phyloP scores from a whole-genome alignment of 768 basidiomycete species.

The Lactarius psammicola region DNA sequence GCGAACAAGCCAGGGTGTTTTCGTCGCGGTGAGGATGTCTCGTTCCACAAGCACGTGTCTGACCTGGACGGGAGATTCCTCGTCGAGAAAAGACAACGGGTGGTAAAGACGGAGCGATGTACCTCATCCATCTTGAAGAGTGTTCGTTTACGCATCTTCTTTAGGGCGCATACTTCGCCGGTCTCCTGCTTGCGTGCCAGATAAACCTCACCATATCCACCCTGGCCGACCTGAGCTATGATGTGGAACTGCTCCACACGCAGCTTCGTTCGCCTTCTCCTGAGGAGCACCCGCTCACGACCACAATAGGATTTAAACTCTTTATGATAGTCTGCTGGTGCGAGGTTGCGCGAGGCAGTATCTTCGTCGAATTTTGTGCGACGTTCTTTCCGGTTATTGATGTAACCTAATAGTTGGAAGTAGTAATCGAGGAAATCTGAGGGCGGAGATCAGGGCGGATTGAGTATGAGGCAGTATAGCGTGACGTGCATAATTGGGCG shows the following conservation, averaged over 20 bases:
- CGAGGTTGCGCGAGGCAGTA: conserved; percentile 64
- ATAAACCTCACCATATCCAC: conserved; percentile 97
- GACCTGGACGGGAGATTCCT: conserved; percentile 50
- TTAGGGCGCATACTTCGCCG: conserved; percentile 93
- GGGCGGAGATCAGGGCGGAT: conserved; percentile 20
- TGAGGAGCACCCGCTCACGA: conserved; percentile 88
- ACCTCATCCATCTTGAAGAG: conserved; percentile 99
- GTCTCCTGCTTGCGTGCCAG: conserved; percentile 94
- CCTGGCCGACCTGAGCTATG: conserved; percentile 98
- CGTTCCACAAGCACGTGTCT: conserved; percentile 98
- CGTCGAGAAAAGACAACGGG: conserved; percentile 3
- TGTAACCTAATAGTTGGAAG: conserved; percentile 90
- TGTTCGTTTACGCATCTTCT: conserved; percentile 95
- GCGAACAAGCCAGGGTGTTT: conserved; percentile 95
- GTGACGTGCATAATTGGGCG: conserved; percentile 84
- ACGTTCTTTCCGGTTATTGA: conserved; percentile 82
- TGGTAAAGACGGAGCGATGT: conserved; percentile 17
- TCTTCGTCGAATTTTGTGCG: conserved; percentile 80
- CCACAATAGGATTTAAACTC: conserved; percentile 95
- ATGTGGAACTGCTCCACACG: conserved; percentile 96
- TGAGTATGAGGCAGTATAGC: conserved; percentile 12
- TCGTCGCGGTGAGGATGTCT: conserved; percentile 95
- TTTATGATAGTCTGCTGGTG: conserved; percentile 54
- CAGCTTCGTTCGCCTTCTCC: conserved; percentile 89
- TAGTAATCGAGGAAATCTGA: conserved; percentile 97